phyloP scores from a whole-genome alignment of 2,329 filamentous ascomycete species.

The Aspergillus caelatus region DNA sequence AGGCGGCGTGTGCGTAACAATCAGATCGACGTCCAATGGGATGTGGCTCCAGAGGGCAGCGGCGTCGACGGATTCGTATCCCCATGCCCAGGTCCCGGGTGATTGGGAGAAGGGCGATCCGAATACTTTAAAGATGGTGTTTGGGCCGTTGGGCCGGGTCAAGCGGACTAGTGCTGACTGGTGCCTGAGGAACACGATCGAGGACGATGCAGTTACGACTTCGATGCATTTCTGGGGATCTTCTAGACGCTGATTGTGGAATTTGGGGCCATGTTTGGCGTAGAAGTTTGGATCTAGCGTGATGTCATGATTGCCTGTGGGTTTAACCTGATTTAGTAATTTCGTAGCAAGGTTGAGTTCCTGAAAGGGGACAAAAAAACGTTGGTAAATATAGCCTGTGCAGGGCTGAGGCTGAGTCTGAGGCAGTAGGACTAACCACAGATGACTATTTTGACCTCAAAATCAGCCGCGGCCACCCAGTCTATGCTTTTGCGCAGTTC shows the following conservation, averaged over 20 bases:
- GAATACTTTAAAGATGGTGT: constrained; percentile 57
- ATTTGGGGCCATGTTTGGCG: constrained; percentile 40
- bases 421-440: constrained; percentile 46
- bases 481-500: constrained; percentile 56
- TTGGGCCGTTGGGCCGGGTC: constrained; percentile 47
- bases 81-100: constrained; percentile 57
- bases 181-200: constrained; percentile 58
- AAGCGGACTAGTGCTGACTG: constrained; percentile 49
- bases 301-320: constrained; percentile 61
- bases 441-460: constrained; percentile 58
- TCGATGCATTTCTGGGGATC: constrained; percentile 48
- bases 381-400: background rate
- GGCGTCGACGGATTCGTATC: constrained; percentile 51
- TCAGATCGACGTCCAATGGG: constrained; percentile 54
- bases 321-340: constrained; percentile 4
- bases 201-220: constrained; percentile 46
- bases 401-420: background rate
- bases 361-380: background rate
- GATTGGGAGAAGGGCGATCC: constrained; percentile 59
- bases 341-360: constrained; percentile 7
- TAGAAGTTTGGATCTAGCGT: constrained; percentile 56
- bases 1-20: constrained; percentile 62
- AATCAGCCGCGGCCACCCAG: constrained; percentile 58
- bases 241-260: constrained; percentile 51
- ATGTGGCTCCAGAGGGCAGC: constrained; percentile 53